Conservation (phyloP, 768 basidiomycete species). For the Pleurotus sapidus region DNA sequence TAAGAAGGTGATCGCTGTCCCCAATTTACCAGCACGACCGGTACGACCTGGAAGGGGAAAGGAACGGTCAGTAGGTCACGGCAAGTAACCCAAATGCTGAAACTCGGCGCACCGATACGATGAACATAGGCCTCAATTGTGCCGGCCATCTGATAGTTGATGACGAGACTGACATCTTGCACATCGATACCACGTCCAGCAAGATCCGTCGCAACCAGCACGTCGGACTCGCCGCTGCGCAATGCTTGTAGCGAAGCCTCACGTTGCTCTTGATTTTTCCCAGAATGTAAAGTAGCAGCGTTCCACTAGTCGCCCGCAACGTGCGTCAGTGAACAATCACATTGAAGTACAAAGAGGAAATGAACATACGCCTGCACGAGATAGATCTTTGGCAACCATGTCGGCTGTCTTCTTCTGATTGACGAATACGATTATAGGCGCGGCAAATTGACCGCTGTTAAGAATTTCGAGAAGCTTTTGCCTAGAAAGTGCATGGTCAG, state of each 20-base stretch:
- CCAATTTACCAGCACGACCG: constrained; percentile 95
- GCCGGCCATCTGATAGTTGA: constrained; percentile 97
- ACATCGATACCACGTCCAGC: constrained; percentile 99
- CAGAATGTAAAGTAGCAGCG: constrained; percentile 90
- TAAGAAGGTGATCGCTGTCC: constrained; percentile 92
- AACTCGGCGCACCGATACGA: constrained; percentile 74
- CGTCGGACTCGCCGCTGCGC: constrained; percentile 80
- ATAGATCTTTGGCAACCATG: constrained; percentile 93
- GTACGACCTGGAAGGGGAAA: constrained; percentile 72
- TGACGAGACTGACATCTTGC: constrained; percentile 90
- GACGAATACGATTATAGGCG: constrained; percentile 98
- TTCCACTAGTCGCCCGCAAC: constrained; percentile 57
- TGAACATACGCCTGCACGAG: constrained; percentile 75
- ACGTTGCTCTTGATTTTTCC: constrained; percentile 96
- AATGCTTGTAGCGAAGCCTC: constrained; percentile 88
- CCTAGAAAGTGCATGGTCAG: constrained; percentile 36
- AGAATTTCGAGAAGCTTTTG: constrained; percentile 88
- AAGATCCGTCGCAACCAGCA: constrained; percentile 95
- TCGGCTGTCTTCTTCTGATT: constrained; percentile 99
- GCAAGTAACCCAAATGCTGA: constrained; percentile 11
- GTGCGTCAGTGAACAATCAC: constrained; percentile 8
- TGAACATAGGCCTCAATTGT: constrained; percentile 98
- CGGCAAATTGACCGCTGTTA: constrained; percentile 75
- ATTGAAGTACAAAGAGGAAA: constrained; percentile 2
- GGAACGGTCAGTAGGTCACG: constrained; percentile 7